These are phyloP conservation scores for Fraxinus greggii DNA, from an alignment of 305 asterid species.

Conservation along the genomic window DNA sequence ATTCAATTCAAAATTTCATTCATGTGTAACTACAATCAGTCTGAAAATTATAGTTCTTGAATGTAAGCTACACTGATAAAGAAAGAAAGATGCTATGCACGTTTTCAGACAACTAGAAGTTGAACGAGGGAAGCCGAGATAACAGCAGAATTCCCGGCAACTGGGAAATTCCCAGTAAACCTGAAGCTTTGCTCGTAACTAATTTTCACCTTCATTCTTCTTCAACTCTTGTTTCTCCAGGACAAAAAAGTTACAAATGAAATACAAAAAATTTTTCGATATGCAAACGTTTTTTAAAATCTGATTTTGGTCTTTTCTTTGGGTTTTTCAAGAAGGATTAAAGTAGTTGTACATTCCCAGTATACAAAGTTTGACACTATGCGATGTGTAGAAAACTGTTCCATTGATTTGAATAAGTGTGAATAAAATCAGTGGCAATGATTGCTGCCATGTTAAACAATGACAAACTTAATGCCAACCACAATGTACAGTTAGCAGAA, in stretches of 20 bases:
- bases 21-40: background rate
- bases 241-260: background rate
- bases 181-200: background rate
- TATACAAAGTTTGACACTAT: too few species aligned
- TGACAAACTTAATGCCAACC: too few species aligned
- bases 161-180: background rate
- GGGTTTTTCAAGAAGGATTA: too few species aligned
- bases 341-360: too few species aligned
- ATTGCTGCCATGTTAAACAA: too few species aligned
- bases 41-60: constrained; percentile 4
- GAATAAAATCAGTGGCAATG: too few species aligned
- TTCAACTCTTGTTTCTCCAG: background rate
- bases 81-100: background rate
- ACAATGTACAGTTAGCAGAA: too few species aligned
- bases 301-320: too few species aligned
- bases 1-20: background rate
- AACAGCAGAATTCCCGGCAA: background rate
- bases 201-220: background rate
- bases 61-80: constrained; percentile 7
- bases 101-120: background rate
- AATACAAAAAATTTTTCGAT: background rate
- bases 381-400: too few species aligned
- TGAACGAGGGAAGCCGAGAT: background rate
- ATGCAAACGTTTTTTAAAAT: background rate
- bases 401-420: too few species aligned